Evolutionary conservation across 2,329 filamentous ascomycete species (phyloP), one percentile per base, ranked within the genome.

Genomic region (Leptographium galeiforme): DNA sequence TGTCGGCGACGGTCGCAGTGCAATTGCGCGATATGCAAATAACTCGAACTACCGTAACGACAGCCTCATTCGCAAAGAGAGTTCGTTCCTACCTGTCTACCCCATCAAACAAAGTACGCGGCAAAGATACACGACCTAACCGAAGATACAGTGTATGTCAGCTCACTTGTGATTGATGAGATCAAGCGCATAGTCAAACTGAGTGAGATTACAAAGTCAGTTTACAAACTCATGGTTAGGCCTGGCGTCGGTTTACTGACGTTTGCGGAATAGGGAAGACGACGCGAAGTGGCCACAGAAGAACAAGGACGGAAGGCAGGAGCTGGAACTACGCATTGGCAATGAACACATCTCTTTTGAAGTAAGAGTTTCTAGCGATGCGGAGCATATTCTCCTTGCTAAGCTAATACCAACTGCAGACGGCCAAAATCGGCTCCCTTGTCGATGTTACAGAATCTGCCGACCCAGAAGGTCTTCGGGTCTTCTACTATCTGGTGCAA

Each of bases 41-140:
- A 98, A 98, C 71, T 97, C 91, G 55, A 98, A 98, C 72, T 98
- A 98, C 72, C 84, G 93, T 64, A 98, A 98, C 71, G 93, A 98
- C 68, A 96, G 90, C 58, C 74, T 98, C 61, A 98, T 98, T 66
- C 86, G 93, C 60, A 98, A 98, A 90, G 93, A 98, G 75, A 98
- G 93, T 96, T 75, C 62, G 89, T 53, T 48, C 10, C 4, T 8
- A 10, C n/a, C 30, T 18, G 39, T 1, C 16, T 30, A 18, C 16
- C 8, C 16, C 19, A 39, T 11, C 19, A 7, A n/a, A 19, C 40
- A 12, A 5, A n/a, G n/a, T 12, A 33, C 41, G n/a, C 8, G 14
- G 34, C 10, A 2, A 39, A n/a, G 14, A 45, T 38, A 41, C 49
- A 43, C 8, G 2, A 5, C 25, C 34, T 48, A 18, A 48, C 47